Evolutionary conservation across 2,329 filamentous ascomycete genomes (phyloP), one percentile per base, ranked within the genome.

Genomic region (Endoconidiophora polonica): DNA sequence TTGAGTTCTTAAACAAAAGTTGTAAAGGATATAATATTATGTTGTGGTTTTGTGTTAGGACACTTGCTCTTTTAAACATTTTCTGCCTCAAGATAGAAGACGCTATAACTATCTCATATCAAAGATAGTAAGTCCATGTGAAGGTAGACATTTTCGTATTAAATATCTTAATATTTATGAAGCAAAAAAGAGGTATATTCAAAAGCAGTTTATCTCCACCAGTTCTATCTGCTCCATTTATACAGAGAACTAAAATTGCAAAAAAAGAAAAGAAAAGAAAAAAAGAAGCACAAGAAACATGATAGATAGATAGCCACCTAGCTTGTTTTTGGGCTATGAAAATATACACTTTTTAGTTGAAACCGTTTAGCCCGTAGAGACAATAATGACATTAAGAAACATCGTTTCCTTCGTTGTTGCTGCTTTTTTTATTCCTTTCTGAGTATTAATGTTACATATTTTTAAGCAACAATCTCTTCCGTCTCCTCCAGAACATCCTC

Each of bases 401-500:
- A 24, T 33, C 22, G 12, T 40, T 26, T 41, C 4, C 26, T 42
- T 24, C 16, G 16, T 18, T 18, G 16, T 33, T 29, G 10, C 22
- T 43, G 12, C 20, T 16, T 43, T 43, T 43, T 38, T 37, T 49
- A 33, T 16, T 43, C 29, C 36, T 41, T n/a, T 37, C 37, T 33
- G 38, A 18, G 38, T 41, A 26, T 44, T 44, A 23, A 24, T 44
- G 38, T 22, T 44, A 26, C 18, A 22, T 16, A 14, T 44, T 23
- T 59, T 58, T 63, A 67, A 55, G 53, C 59, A 46, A 79, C 62
- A 57, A 79, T 66, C 66, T 96, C 91, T 72, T 96, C 91, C 52
- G 72, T 82, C 76, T 95, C 84, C 67, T 88, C 77, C 47, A 80
- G 65, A 20, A 80, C 90, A 69, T 95, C 88, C 67, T 86, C 82